Evolutionary conservation across 352 stramenopile genomes (phyloP), one percentile per base, ranked within the genome.

Genomic region (Phytophthora boehmeriae): DNA sequence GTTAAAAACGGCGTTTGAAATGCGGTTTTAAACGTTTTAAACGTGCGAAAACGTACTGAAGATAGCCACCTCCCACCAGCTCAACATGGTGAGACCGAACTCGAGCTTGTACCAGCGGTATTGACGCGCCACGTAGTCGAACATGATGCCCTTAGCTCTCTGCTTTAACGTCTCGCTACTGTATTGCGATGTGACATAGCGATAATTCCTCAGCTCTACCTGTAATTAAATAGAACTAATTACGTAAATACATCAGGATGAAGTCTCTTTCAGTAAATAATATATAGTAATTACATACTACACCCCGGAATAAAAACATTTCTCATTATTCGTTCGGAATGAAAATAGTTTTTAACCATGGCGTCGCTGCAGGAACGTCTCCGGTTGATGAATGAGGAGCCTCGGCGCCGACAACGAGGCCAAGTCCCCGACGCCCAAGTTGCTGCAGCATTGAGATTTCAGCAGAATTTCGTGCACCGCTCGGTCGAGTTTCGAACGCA

Each of bases 101-200:
- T 94, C 86, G 42, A 94, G 73, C 78, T 94, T 94, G 81, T 94
- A 94, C 80, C 80, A 89, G 62, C 80, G 78, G 68, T 94, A 94
- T 54, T 89, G 71, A 39, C 78, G 78, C 70, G 75, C 70, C 35
- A 87, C 41, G 70, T 75, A 77, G 63, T 80, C 78, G 42, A 89
- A 69, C 84, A 92, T 93, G 23, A 22, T 19, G 49, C 36, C 19
- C 53, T 59, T 58, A 25, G 22, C 47, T 68, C 25, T 27, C 45
- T 64, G 36, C 52, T 46, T 71, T 71, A 23, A 16, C 19, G 34
- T 42, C 25, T 44, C 28, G 30, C 38, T 54, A 16, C 47, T 42
- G 25, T 41, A 27, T 55, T 17, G 46, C 30, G 43, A 45, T 43
- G 5, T 19, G 25, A 17, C 25, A 41, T 19, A 6, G 30, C 30